Conservation (phyloP, 1,284 basidiomycete species). For the Malassezia restricta region DNA sequence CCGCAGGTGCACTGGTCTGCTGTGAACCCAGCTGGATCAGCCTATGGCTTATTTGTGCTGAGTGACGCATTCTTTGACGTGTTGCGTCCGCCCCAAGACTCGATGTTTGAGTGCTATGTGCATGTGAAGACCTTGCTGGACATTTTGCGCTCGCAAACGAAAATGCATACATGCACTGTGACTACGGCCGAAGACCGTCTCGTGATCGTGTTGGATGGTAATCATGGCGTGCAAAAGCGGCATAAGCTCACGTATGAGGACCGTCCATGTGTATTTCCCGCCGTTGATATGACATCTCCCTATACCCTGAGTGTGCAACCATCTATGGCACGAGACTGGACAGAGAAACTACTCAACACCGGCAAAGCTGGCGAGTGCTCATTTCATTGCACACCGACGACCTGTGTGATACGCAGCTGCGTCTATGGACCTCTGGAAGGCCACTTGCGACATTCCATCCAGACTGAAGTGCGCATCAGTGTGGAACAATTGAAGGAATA, state of each 20-base stretch:
- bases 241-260: conserved; percentile 31
- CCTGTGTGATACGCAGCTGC: conserved; percentile 19
- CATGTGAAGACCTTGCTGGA: conserved; percentile 25
- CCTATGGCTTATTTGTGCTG: conserved; percentile 31
- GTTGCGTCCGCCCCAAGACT: background rate
- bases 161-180: conserved; percentile 7
- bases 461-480: conserved; percentile 24
- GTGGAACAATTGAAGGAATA: conserved; percentile 22
- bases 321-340: conserved; percentile 25
- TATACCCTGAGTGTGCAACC: conserved; percentile 18
- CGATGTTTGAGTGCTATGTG: conserved; percentile 25
- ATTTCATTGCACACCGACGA: conserved; percentile 13
- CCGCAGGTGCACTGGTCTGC: conserved; percentile 26
- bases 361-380: conserved; percentile 25
- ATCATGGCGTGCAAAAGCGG: conserved; percentile 23
- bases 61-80: conserved; percentile 27
- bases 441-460: conserved; percentile 16
- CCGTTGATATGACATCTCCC: conserved; percentile 22
- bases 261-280: conserved; percentile 21
- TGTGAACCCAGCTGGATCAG: conserved; percentile 35
- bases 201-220: background rate
- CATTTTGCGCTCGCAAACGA: conserved; percentile 21
- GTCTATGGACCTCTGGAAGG: conserved; percentile 11
- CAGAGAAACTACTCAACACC: conserved; percentile 24
- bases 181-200: background rate